Percentiles rank a stretch among this genome's conserved stretches.
Evolutionary conservation across 352 stramenopile species (phyloP).

Genomic region (Phytophthora ramorum): DNA sequence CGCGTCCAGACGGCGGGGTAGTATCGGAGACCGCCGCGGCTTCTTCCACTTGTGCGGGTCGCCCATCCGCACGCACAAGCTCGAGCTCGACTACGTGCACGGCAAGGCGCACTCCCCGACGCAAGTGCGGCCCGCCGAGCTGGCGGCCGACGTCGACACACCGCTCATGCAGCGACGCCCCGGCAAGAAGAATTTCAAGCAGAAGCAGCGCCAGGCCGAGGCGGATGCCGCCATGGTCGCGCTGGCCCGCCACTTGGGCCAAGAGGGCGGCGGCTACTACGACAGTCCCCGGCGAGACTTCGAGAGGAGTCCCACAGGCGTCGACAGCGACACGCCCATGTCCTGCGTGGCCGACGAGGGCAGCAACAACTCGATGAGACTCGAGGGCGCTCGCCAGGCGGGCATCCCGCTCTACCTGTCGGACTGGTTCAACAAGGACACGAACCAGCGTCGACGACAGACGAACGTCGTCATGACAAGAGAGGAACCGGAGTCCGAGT

Average conservation of each 20-base stretch:
- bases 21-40: slow-evolving; percentile 35
- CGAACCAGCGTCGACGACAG: slow-evolving; percentile 29
- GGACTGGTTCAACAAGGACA: slow-evolving; percentile 48
- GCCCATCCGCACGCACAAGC: slow-evolving; percentile 72
- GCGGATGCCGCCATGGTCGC: slow-evolving; percentile 30
- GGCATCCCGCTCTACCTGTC: slow-evolving; percentile 73
- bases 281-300: slow-evolving; percentile 23
- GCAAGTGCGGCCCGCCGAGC: slow-evolving; percentile 42
- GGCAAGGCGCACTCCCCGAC: slow-evolving; percentile 41
- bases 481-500: slow-evolving; percentile 34
- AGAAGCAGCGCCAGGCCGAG: slow-evolving; percentile 40
- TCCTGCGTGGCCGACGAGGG: slow-evolving; percentile 42
- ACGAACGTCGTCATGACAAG: slow-evolving; percentile 39
- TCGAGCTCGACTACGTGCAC: slow-evolving; percentile 52
- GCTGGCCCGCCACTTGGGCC: slow-evolving; percentile 31
- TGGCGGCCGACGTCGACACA: slow-evolving; percentile 33
- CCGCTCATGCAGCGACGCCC: slow-evolving; percentile 32
- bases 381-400: slow-evolving; percentile 61
- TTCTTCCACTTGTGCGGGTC: slow-evolving; percentile 86
- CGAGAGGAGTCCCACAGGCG: slow-evolving; percentile 10
- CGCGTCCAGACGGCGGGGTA: slow-evolving; percentile 29
- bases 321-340: slow-evolving; percentile 39
- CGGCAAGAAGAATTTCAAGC: slow-evolving; percentile 37
- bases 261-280: slow-evolving; percentile 48
- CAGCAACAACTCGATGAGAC: slow-evolving; percentile 54